Conservation (phyloP, 208 protist species). For the Acanthamoeba sp. region DNA sequence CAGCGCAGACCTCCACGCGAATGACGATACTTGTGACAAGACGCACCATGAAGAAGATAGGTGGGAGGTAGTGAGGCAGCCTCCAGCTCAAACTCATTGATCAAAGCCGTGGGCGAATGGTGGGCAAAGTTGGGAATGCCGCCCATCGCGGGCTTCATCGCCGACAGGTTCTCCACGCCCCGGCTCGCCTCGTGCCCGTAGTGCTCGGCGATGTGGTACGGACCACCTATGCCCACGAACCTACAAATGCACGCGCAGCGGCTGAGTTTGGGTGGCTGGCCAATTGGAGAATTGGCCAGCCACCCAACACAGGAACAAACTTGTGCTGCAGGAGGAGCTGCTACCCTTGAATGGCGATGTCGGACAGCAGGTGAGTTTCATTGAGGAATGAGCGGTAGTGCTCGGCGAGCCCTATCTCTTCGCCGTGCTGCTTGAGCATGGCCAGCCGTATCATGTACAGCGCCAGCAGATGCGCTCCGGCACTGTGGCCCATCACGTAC, state of each 20-base stretch:
- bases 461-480: slow-evolving; percentile 48
- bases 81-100: not conserved
- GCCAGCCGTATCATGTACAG: slow-evolving; percentile 43
- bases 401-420: not conserved
- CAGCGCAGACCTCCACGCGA: not conserved
- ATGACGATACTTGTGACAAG: not conserved
- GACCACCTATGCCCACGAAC: slow-evolving; percentile 56
- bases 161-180: slow-evolving; percentile 56
- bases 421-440: slow-evolving; percentile 27
- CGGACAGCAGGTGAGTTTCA: slow-evolving; percentile 5
- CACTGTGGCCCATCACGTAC: slow-evolving; percentile 49
- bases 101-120: slow-evolving; percentile 34
- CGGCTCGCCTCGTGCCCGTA: slow-evolving; percentile 45
- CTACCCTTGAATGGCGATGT: slow-evolving; percentile 4
- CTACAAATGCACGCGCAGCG: too few species aligned
- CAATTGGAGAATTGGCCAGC: too few species aligned
- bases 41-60: slow-evolving; percentile 27
- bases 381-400: not conserved
- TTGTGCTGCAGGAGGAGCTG: not conserved
- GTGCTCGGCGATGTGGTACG: slow-evolving; percentile 67
- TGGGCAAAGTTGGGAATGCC: slow-evolving; percentile 58
- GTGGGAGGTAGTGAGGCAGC: not conserved
- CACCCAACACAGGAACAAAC: too few species aligned
- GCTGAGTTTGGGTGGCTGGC: too few species aligned
- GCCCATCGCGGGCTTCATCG: slow-evolving; percentile 64